Conservation (phyloP, 2,329 filamentous ascomycete genomes). For the Cryoendolithus antarcticus region DNA sequence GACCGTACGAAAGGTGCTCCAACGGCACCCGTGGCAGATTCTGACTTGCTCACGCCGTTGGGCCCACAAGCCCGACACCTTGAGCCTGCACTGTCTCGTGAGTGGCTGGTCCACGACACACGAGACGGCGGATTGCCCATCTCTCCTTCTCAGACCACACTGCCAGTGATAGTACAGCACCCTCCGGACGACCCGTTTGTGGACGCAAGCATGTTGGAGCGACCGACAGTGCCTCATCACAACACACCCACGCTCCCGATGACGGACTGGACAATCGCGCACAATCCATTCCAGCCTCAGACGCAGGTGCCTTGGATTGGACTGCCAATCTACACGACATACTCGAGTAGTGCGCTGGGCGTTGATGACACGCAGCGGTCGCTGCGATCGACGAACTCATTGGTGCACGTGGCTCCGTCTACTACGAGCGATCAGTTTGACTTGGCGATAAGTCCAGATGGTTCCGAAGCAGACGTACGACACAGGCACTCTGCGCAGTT, state of each 20-base stretch:
- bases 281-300: no score
- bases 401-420: no score
- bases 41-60: slow-evolving; percentile 6
- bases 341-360: no score
- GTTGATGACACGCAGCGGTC: no score
- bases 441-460: slow-evolving; percentile 3
- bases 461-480: no score
- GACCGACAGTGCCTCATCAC: neutral
- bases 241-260: no score
- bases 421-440: slow-evolving; percentile 4
- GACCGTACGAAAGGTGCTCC: slow-evolving; percentile 3
- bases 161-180: slow-evolving; percentile 12
- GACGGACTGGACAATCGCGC: no score
- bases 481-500: no score
- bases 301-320: no score
- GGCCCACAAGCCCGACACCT: slow-evolving; percentile 1
- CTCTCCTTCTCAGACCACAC: slow-evolving; percentile 13
- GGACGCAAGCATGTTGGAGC: neutral
- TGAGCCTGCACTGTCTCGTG: slow-evolving; percentile 5
- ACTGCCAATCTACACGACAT: no score
- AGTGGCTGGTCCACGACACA: slow-evolving; percentile 10
- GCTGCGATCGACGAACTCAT: no score
- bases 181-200: slow-evolving; percentile 18
- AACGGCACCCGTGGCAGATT: slow-evolving; percentile 9
- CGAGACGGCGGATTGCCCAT: slow-evolving; percentile 8